Percentiles rank a stretch among this genome's conserved stretches.
Conservation (phyloP, 164 flowering plant genomes). For the Saururus chinensis region DNA sequence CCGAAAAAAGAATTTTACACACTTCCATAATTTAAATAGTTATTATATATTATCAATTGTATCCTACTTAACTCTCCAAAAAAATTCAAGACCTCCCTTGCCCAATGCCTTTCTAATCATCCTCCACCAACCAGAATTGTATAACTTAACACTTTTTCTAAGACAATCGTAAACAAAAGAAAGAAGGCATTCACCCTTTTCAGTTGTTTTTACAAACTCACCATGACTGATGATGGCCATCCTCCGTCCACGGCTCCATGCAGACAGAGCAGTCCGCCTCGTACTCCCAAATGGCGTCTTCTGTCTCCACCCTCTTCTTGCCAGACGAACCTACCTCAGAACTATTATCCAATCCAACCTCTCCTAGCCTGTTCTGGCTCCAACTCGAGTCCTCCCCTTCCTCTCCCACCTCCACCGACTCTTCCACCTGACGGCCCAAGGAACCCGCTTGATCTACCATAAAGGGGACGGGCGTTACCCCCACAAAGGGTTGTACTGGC, state of each 20-base stretch:
- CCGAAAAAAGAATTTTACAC: too few relatives aligned
- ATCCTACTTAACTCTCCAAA: too few relatives aligned
- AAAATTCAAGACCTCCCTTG: too few relatives aligned
- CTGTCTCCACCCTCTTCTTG: not conserved
- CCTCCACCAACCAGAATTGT: too few relatives aligned
- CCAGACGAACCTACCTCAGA: not conserved
- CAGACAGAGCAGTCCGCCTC: constrained; percentile 1
- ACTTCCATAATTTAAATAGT: too few relatives aligned
- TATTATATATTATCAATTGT: too few relatives aligned
- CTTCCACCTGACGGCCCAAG: too few relatives aligned
- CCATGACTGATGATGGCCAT: not conserved
- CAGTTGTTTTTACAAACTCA: not conserved
- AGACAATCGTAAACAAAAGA: too few relatives aligned
- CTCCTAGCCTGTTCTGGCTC: not conserved
- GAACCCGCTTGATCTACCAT: not conserved
- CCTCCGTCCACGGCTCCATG: not conserved
- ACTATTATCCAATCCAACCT: not conserved
- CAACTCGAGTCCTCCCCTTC: not conserved
- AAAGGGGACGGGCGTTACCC: too few relatives aligned
- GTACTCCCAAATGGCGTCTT: not conserved
- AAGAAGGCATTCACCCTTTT: not conserved
- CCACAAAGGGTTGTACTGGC: too few relatives aligned
- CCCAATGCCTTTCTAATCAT: too few relatives aligned
- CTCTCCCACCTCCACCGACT: not conserved
- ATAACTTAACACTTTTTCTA: too few relatives aligned